phyloP scores from a whole-genome alignment of 164 flowering plant genomes.

The Akebia trifoliata region DNA sequence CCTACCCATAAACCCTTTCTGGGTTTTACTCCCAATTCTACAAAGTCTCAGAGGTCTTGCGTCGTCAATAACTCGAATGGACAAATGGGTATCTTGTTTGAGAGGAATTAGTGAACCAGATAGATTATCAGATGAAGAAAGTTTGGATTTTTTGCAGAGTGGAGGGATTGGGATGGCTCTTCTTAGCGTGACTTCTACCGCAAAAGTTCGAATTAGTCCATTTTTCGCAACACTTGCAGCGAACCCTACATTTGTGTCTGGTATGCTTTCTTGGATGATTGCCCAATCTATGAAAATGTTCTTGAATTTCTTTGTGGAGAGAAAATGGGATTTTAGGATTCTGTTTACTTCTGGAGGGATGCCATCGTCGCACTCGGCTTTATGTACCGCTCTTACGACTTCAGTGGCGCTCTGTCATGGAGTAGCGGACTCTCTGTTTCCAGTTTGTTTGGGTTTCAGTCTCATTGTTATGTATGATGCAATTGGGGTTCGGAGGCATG shows the following conservation, averaged over 20 bases:
- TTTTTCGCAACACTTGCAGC: conserved; percentile 62
- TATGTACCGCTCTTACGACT: conserved; percentile 82
- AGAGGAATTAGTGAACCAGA: conserved; percentile 15
- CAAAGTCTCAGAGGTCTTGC: conserved; percentile 30
- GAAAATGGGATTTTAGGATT: conserved; percentile 71
- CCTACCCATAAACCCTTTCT: conserved; percentile 24
- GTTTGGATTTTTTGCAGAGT: conserved; percentile 33
- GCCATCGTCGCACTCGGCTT: conserved; percentile 90
- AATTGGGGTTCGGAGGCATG: conserved; percentile 85
- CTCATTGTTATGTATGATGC: conserved; percentile 95
- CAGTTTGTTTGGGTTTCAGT: conserved; percentile 88
- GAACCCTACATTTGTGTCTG: conserved; percentile 79
- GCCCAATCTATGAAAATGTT: conserved; percentile 71
- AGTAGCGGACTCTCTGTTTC: conserved; percentile 76
- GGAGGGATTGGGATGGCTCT: conserved; percentile 64
- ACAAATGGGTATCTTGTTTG: conserved; percentile 29
- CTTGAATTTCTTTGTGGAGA: conserved; percentile 69
- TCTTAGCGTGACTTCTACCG: conserved; percentile 48
- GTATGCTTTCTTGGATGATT: conserved; percentile 51
- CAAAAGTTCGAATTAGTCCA: conserved; percentile 57
- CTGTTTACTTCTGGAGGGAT: conserved; percentile 80
- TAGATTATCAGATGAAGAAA: neutral
- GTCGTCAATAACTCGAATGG: conserved; percentile 9
- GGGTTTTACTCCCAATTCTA: conserved; percentile 28
- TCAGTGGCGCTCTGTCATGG: conserved; percentile 91